These are phyloP conservation scores for Phytopythium oedochilum DNA, from an alignment of 352 stramenopile species.

Conservation along the genomic window DNA sequence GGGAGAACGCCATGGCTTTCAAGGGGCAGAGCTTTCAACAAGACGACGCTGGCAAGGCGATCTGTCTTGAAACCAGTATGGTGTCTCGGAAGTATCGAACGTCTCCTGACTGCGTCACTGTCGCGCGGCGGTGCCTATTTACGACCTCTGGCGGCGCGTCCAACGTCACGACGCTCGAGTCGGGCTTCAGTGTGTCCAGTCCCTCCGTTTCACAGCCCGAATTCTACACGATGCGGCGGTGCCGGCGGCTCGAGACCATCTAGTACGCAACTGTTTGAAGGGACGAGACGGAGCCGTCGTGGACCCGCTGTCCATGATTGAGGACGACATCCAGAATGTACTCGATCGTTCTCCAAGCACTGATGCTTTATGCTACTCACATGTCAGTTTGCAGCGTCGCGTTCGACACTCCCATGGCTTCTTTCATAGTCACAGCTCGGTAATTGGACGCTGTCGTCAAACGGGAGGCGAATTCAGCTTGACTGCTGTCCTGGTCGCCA, in stretches of 20 bases:
- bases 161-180: neutral
- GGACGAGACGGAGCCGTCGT: neutral
- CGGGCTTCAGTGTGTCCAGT: neutral
- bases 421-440: too few relatives aligned
- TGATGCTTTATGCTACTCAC: too few relatives aligned
- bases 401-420: too few relatives aligned
- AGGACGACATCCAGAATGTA: neutral
- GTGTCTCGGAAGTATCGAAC: neutral
- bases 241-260: neutral
- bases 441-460: too few relatives aligned
- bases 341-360: too few relatives aligned
- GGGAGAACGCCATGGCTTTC: neutral
- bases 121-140: neutral
- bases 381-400: too few relatives aligned
- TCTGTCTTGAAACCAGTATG: neutral
- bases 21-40: neutral
- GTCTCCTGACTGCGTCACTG: neutral
- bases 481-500: too few relatives aligned
- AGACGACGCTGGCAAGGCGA: neutral
- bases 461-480: too few relatives aligned
- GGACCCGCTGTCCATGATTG: neutral
- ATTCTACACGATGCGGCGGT: neutral
- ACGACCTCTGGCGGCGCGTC: neutral
- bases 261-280: too few relatives aligned
- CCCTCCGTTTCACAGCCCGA: neutral